phyloP scores from a whole-genome alignment of 768 basidiomycete genomes.

The Serendipita vermifera region DNA sequence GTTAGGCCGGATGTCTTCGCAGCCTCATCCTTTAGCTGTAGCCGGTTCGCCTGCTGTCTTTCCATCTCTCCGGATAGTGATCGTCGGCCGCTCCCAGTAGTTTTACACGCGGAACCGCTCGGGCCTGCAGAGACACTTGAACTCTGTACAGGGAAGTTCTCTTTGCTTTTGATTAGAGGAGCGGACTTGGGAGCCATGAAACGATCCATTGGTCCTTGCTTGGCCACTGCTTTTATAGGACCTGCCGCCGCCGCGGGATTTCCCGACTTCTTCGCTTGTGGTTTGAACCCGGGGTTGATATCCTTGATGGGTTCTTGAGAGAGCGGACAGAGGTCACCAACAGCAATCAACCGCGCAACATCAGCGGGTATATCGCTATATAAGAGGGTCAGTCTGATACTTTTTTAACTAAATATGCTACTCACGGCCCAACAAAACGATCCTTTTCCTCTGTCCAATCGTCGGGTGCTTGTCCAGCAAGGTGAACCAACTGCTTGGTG shows the following conservation, averaged over 20 bases:
- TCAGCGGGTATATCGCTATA: slow-evolving; percentile 49
- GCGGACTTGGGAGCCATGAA: slow-evolving; percentile 22
- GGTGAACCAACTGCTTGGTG: slow-evolving; percentile 48
- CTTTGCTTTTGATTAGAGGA: slow-evolving; percentile 22
- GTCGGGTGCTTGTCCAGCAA: slow-evolving; percentile 46
- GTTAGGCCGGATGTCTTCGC: slow-evolving; percentile 26
- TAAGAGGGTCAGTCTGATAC: background rate
- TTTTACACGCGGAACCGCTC: slow-evolving; percentile 24
- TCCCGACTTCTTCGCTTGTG: slow-evolving; percentile 36
- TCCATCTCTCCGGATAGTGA: slow-evolving; percentile 61
- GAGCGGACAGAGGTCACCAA: slow-evolving; percentile 59
- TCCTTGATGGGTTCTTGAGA: slow-evolving; percentile 59
- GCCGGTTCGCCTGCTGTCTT: slow-evolving; percentile 29
- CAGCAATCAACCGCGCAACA: slow-evolving; percentile 52
- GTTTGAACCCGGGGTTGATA: slow-evolving; percentile 54
- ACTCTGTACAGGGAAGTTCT: slow-evolving; percentile 16
- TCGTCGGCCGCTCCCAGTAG: slow-evolving; percentile 62
- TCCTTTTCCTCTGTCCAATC: slow-evolving; percentile 49
- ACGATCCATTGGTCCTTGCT: slow-evolving; percentile 27
- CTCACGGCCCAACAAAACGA: slow-evolving; percentile 59
- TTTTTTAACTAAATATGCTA: slow-evolving; percentile 11
- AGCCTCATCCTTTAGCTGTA: slow-evolving; percentile 15
- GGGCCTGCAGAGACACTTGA: too few relatives aligned
- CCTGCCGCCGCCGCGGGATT: slow-evolving; percentile 32
- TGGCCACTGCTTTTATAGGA: background rate